Percentiles rank a stretch among this genome's conserved stretches.
Evolutionary conservation across 2,329 filamentous ascomycete species (phyloP).

Genomic region (Magnaporthiopsis poae): DNA sequence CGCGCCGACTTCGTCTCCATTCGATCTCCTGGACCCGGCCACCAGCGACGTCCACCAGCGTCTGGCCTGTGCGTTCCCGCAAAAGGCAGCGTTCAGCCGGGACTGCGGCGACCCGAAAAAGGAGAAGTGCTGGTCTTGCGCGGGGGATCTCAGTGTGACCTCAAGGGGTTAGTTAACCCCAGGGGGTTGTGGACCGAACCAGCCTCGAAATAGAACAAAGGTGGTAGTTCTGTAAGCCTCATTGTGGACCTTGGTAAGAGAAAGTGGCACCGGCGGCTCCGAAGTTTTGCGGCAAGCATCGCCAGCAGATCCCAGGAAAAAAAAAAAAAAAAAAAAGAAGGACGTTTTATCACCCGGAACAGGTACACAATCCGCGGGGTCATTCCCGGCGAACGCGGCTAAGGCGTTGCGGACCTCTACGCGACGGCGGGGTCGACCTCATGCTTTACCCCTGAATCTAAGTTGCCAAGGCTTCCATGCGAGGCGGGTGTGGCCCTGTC

Average conservation of each 20-base stretch:
- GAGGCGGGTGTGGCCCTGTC: not conserved
- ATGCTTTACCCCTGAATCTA: not conserved
- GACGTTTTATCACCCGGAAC: not conserved
- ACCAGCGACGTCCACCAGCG: constrained; percentile 17
- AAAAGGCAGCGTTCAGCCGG: constrained; percentile 19
- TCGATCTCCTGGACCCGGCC: constrained; percentile 4
- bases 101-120: not conserved
- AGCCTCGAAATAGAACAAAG: no score
- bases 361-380: not conserved
- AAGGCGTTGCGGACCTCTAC: not conserved
- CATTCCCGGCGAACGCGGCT: not conserved
- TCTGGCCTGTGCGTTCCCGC: constrained; percentile 29
- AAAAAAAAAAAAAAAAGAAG: no score
- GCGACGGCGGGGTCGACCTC: not conserved
- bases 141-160: not conserved
- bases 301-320: not conserved
- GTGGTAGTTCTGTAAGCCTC: no score
- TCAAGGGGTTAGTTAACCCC: no score
- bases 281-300: not conserved
- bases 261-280: not conserved
- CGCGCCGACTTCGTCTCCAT: constrained; percentile 5
- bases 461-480: no score
- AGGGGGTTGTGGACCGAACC: not conserved
- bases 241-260: no score
- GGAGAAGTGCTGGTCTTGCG: constrained; percentile 5